Evolutionary conservation across 2,329 filamentous ascomycete species (phyloP), one percentile per base, ranked within the genome.

Genomic region (Xylaria sp.): DNA sequence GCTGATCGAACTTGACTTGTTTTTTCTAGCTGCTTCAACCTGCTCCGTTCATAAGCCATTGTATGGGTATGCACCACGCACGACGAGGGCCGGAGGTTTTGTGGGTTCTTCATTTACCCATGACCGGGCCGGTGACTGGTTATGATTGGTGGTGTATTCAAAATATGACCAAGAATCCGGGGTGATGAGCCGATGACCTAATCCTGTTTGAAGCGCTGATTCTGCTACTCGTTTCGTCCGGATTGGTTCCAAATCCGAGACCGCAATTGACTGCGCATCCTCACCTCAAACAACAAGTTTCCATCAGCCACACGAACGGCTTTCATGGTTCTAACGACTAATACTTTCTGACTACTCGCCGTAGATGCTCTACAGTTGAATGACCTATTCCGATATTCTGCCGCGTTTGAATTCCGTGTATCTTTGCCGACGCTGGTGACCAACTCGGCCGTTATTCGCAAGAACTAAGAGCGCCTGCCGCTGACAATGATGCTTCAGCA

Each of bases 121-220:
- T 38, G 57, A 56, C 38, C 57, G 57, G 63, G n/a, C 49, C 48
- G 53, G 28, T 48, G 40, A 51, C 10, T 42, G 38, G 64, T 15
- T 36, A n/a, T 62, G 58, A 66, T 66, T 66, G 58, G 64, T 31
- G 58, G 40, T 49, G 46, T 38, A 51, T 36, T 28, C 26, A 65
- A 33, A 36, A 57, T 31, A 51, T 40, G 26, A 57, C 31, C 58
- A 66, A 49, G 26, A 63, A 20, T 17, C 51, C 60, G 59, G 58
- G 17, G 57, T 38, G 4, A 44, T 40, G 36, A 48, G 31, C 51
- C 58, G 26, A 44, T 40, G 15, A 42, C 51, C 51, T 59, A 56
- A 54, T n/a, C 49, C 31, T 65, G 17, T 20, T 49, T 59, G 31
- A 23, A 57, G 10, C 20, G 31, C 10, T 31, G 54, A 49, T 40